A percentile compares a stretch with the other conserved stretches of the same genome.
Evolutionary conservation across 139 green algal genomes (phyloP).

Genomic region (Chlamydomonas asymmetrica): DNA sequence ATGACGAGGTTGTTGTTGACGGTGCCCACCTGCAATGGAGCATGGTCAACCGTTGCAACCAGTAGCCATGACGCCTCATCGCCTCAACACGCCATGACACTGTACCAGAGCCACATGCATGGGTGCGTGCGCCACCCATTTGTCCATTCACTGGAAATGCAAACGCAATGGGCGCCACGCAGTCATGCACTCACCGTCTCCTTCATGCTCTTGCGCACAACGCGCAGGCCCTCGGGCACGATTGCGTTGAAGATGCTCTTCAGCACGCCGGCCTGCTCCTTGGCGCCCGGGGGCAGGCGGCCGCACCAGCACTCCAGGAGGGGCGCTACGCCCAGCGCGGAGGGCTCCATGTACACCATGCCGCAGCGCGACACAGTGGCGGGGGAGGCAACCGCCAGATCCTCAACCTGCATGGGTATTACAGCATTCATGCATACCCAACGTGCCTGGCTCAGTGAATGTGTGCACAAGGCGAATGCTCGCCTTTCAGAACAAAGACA

Average conservation of each 20-base stretch:
- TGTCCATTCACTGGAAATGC: too few relatives aligned
- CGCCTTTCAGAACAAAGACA: too few relatives aligned
- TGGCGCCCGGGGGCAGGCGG: constrained; percentile 42
- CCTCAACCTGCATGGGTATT: constrained; percentile 57
- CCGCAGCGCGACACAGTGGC: constrained; percentile 79
- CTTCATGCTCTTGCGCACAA: constrained; percentile 68
- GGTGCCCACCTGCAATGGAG: constrained; percentile 71
- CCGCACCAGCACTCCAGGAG: constrained; percentile 70
- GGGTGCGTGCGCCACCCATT: too few relatives aligned
- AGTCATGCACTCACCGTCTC: too few relatives aligned
- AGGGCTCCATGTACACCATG: constrained; percentile 88
- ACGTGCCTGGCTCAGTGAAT: not conserved
- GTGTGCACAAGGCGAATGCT: too few relatives aligned
- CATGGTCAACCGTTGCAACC: too few relatives aligned
- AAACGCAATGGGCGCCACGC: too few relatives aligned
- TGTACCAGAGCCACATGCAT: too few relatives aligned
- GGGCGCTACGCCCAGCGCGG: constrained; percentile 64
- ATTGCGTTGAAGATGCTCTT: constrained; percentile 56
- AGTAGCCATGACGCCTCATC: too few relatives aligned
- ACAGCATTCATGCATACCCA: not conserved
- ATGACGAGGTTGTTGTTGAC: constrained; percentile 69
- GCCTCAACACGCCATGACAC: too few relatives aligned
- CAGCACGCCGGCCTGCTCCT: constrained; percentile 37
- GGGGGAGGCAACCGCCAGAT: constrained; percentile 71
- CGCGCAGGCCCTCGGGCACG: constrained; percentile 59